Evolutionary conservation across 225 moss, liverwort and hornwort genomes (phyloP), one percentile per base, ranked within the genome.

Genomic region (Pseudisothecium myosuroides): DNA sequence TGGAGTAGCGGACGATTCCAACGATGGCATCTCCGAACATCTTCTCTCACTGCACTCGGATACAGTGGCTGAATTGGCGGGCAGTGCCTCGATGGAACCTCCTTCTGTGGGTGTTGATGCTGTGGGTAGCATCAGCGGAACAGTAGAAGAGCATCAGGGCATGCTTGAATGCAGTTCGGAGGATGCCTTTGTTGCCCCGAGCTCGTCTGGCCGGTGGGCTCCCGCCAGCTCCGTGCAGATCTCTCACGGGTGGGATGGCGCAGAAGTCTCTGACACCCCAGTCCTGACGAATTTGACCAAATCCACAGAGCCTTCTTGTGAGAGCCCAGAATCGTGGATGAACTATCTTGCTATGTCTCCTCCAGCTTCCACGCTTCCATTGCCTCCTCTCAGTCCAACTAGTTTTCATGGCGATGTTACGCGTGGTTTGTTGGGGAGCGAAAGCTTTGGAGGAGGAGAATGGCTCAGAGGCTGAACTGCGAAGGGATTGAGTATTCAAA

Each of bases 71-170:
- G 74, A 75, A 20, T 20, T 19, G 11, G 31, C 1, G n/a, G 41
- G 41, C 41, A 1, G 5, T 71, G 71, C 1, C 15, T 71, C 4
- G 41, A 5, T 16, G 71, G 41, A 27, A 3, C 0, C 26, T 15
- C 41, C 26, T 41, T 15, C 26, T 26, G 71, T 71, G 2, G 1
- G 17, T 45, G 27, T 16, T 0, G 72, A 3, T 72, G 26, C 43
- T 72, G 43, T 1, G 0, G 50, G 32, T 73, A 2, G 43, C 3
- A 45, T 45, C 45, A 10, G 17, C 0, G 73, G 28, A 1, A 1
- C 29, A 45, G 18, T 11, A 1, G 47, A 47, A 10, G 74, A 29
- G 74, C 18, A 31, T 11, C 74, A 47, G 11, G 47, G 18, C 10
- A 29, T 17, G 18, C 7, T 6, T 10, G 47, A 29, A 6, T 29